These are phyloP conservation scores for Millerago galiae DNA, from an alignment of 805 yeast genomes.

Conservation along the genomic window DNA sequence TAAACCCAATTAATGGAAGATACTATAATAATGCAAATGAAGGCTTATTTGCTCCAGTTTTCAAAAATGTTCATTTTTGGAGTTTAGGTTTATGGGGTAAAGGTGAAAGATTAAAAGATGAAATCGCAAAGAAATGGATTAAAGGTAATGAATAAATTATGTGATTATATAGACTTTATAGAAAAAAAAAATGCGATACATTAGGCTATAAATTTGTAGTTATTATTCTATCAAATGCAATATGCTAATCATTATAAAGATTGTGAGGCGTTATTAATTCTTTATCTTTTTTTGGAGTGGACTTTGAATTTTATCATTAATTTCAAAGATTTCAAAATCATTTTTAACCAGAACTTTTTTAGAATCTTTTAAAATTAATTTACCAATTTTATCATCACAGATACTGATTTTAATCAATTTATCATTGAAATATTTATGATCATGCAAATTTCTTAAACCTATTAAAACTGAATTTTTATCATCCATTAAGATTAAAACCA, in stretches of 20 bases:
- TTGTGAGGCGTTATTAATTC: too few species aligned
- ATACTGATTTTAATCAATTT: not conserved
- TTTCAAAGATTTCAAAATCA: too few species aligned
- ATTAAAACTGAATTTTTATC: slow-evolving; percentile 1
- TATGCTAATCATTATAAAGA: too few species aligned
- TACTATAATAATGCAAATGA: slow-evolving; percentile 9
- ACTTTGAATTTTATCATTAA: too few species aligned
- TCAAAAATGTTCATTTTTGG: slow-evolving; percentile 53
- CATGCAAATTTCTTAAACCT: slow-evolving; percentile 6
- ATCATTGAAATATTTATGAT: slow-evolving; percentile 1
- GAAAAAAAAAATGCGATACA: too few species aligned
- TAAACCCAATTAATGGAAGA: slow-evolving; percentile 23
- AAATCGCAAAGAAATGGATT: slow-evolving; percentile 52
- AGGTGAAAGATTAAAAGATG: slow-evolving; percentile 43
- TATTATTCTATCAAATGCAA: too few species aligned
- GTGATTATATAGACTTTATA: not conserved
- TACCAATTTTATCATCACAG: slow-evolving; percentile 9
- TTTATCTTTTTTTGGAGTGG: too few species aligned
- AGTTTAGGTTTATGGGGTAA: slow-evolving; percentile 60
- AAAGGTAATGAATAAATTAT: slow-evolving; percentile 29
- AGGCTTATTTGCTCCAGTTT: slow-evolving; percentile 32
- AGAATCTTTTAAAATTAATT: not conserved
- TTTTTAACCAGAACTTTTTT: too few species aligned
- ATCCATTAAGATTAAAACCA: not conserved
- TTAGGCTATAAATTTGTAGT: too few species aligned